A percentile compares a stretch with the other conserved stretches of the same genome.
These are phyloP conservation scores for Cystobasidiaceae sp. DNA, from an alignment of 1,284 basidiomycete genomes.

Conservation along the genomic window DNA sequence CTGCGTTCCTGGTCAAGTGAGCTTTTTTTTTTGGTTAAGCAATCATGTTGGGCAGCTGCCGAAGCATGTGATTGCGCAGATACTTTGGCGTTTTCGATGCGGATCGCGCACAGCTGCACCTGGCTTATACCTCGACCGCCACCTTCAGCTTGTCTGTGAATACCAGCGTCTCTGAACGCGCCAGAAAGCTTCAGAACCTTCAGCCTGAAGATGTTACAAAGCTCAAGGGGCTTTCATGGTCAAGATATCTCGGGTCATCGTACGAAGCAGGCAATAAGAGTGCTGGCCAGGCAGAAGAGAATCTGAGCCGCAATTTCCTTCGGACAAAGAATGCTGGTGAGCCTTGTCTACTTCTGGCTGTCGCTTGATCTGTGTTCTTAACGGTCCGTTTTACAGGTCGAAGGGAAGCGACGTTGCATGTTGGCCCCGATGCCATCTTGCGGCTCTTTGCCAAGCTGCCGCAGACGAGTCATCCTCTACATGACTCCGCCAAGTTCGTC, in stretches of 20 bases:
- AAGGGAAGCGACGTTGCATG: conserved; percentile 64
- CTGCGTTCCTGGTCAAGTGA: conserved; percentile 70
- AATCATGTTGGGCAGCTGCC: neutral
- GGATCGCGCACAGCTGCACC: conserved; percentile 61
- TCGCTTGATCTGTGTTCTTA: neutral
- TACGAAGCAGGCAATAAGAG: conserved; percentile 17
- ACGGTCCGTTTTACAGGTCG: conserved; percentile 50
- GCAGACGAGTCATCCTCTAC: conserved; percentile 68
- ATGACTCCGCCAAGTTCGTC: conserved; percentile 69
- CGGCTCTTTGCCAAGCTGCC: conserved; percentile 64
- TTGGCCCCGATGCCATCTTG: conserved; percentile 64
- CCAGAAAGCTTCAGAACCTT: conserved; percentile 51
- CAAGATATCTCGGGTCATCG: conserved; percentile 58
- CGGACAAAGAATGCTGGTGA: conserved; percentile 57
- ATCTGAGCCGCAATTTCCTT: conserved; percentile 60
- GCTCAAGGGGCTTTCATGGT: conserved; percentile 72
- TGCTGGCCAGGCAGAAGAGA: conserved; percentile 1
- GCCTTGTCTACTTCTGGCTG: neutral
- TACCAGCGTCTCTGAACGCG: conserved; percentile 68
- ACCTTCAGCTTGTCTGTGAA: conserved; percentile 85
- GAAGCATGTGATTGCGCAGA: conserved; percentile 48
- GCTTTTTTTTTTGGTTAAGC: conserved; percentile 41
- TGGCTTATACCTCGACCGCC: conserved; percentile 74
- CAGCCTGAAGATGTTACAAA: conserved; percentile 57
- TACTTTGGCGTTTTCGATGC: conserved; percentile 81